A percentile compares a stretch with the other conserved stretches of the same genome.
These are phyloP conservation scores for Leptosphaerulina australis DNA, from an alignment of 2,329 filamentous ascomycete species.

Conservation along the genomic window DNA sequence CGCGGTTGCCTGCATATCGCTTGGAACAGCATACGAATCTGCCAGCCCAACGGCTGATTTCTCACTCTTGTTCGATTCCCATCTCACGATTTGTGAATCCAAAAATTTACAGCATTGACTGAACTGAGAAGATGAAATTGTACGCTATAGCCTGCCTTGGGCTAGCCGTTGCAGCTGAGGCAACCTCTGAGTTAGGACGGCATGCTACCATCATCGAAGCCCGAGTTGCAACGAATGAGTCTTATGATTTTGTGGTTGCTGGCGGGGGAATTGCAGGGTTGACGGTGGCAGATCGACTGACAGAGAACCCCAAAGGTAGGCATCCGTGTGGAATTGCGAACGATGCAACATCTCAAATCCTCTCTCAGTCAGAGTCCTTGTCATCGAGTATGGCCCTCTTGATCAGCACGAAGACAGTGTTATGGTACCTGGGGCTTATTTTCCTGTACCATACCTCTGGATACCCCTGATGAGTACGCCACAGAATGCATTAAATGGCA, in stretches of 20 bases:
- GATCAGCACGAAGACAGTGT: slow-evolving; percentile 30
- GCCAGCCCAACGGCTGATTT: neutral
- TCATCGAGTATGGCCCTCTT: slow-evolving; percentile 37
- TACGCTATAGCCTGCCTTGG: neutral
- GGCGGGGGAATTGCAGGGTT: slow-evolving; percentile 35
- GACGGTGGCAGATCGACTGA: slow-evolving; percentile 35
- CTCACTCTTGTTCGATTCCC: too few species aligned
- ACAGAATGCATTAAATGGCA: slow-evolving; percentile 21
- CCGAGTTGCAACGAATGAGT: neutral
- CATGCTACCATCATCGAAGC: neutral
- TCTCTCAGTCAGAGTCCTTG: slow-evolving; percentile 29
- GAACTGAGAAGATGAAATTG: too few species aligned
- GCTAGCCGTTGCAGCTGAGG: neutral
- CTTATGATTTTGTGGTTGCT: slow-evolving; percentile 35
- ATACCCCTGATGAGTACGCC: slow-evolving; percentile 25
- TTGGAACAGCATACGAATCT: neutral
- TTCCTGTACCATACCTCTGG: slow-evolving; percentile 32
- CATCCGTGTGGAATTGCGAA: neutral
- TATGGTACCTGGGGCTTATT: slow-evolving; percentile 29
- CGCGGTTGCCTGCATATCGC: neutral
- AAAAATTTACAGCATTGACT: neutral
- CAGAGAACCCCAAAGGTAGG: slow-evolving; percentile 28
- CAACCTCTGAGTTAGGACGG: neutral
- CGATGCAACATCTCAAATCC: neutral
- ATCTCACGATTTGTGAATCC: too few species aligned